Base-by-base conservation (phyloP, 1,284 basidiomycete genomes). In the Cerrena zonata region DNA sequence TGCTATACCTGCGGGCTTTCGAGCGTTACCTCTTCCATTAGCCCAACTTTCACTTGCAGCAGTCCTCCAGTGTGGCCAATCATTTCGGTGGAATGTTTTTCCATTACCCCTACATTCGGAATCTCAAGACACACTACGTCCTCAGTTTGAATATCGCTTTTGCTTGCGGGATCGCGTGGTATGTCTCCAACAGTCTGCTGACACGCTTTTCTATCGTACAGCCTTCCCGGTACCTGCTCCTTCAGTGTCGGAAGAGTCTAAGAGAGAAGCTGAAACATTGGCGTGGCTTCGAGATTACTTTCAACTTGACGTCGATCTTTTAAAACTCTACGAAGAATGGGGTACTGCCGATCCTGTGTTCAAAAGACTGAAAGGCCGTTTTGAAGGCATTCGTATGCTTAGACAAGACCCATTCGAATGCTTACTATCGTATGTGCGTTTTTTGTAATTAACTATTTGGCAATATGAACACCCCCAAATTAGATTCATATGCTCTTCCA, bases 401-500 rank as follows among this genome's bases (percentile, higher is more conserved):
- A 76, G 91, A 56, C 95, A 99, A 66, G 94, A 97, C 64, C 91
- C 93, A 49, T 99, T 93, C 86, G 96, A 97, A 69, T 94, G 89
- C 60, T 76, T 96, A 23, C 71, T 96, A 40, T 91, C 89, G 92
- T 94, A 65, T 60, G 90, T 81, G 42, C 39, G n/a, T 26, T 50
- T 47, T 46, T 19, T 42, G n/a, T n/a, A n/a, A n/a, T n/a, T n/a
- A n/a, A n/a, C n/a, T n/a, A n/a, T n/a, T n/a, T n/a, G n/a, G n/a
- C n/a, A n/a, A n/a, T n/a, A n/a, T n/a, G n/a, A n/a, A n/a, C n/a
- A n/a, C n/a, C n/a, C n/a, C n/a, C n/a, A n/a, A 42, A 41, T 2
- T 55, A 95, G 94, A 7, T 99, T 99, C 71, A 97, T 99, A 57
- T 99, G 95, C 63, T 97, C 94, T 15, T 92, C 94, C 1, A 99